Evolutionary conservation across 768 basidiomycete genomes (phyloP), one percentile per base, ranked within the genome.

Genomic region (Leccinum boreale): DNA sequence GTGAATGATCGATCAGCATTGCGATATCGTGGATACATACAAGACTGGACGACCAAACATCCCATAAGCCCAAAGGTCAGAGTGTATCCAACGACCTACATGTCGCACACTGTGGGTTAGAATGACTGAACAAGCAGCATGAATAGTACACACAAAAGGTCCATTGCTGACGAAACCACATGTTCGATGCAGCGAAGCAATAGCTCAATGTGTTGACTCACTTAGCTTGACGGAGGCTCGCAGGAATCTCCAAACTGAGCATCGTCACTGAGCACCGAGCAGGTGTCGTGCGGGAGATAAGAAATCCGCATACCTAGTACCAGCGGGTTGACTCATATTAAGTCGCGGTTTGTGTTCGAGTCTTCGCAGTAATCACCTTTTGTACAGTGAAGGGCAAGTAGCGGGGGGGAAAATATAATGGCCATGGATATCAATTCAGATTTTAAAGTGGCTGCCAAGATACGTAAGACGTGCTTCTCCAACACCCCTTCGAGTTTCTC

Each of bases 11-110:
- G 5, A 6, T 26, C 26, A 26, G 14, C 0, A 35, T 15, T 15
- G 33, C 33, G 33, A 35, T 15, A 14, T 35, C 33, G 14, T 11
- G 4, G 33, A 33, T 14, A 33, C 33, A 33, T 12, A 33, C 33
- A 33, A 33, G 33, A 11, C 33, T 33, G 33, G 29, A 67, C 55
- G 3, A 4, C 36, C 10, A 33, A 33, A 12, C 12, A 33, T 33
- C 61, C 67, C 58, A 60, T 57, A 8, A 67, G 50, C 0, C n/a
- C 39, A 5, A 62, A 68, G 49, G 52, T 50, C 0, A 59, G 17
- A 1, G 61, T 60, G 12, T 68, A 65, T 35, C 65, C 62, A 17
- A 67, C 24, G 6, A 56, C 28, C 64, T 68, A 23, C 2, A n/a
- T 5, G n/a, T 7, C 14, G 24, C 24, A n/a, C 6, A 36, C 17